phyloP scores from a whole-genome alignment of 352 stramenopile species.

The Pythium rhizo-oryzae region DNA sequence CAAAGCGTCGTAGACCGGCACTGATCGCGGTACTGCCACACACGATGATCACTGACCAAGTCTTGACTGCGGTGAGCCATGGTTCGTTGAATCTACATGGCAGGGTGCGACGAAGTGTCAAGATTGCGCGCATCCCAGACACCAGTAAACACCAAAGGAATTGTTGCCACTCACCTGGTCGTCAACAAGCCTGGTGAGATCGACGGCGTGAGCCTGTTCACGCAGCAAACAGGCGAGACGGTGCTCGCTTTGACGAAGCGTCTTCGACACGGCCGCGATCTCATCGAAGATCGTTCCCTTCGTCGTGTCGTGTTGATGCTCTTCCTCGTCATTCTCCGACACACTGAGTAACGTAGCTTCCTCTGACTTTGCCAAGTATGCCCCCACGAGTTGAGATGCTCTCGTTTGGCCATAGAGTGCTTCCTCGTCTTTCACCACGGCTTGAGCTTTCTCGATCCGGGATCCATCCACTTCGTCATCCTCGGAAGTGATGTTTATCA shows the following conservation, averaged over 20 bases:
- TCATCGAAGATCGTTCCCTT: slow-evolving; percentile 11
- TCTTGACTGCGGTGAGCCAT: slow-evolving; percentile 14
- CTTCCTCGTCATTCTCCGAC: not conserved
- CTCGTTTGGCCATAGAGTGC: slow-evolving; percentile 40
- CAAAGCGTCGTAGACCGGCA: slow-evolving; percentile 20
- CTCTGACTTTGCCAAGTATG: not conserved
- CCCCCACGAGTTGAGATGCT: not conserved
- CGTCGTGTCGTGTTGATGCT: not conserved
- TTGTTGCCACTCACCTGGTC: slow-evolving; percentile 10
- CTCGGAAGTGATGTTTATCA: slow-evolving; percentile 48
- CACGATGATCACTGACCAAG: slow-evolving; percentile 15
- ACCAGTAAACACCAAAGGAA: not conserved
- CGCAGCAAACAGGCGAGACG: not conserved
- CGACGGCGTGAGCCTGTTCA: not conserved
- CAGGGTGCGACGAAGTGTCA: not conserved
- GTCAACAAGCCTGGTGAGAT: slow-evolving; percentile 10
- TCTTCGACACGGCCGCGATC: slow-evolving; percentile 13
- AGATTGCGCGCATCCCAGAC: no score
- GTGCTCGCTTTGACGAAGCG: not conserved
- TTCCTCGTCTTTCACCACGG: slow-evolving; percentile 52
- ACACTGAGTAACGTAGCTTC: not conserved
- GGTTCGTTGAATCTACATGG: slow-evolving; percentile 10
- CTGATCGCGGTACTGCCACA: slow-evolving; percentile 21
- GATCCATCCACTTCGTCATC: slow-evolving; percentile 49
- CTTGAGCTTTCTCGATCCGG: slow-evolving; percentile 36